Base-by-base conservation (phyloP, 805 yeast genomes). In the Kregervanrija delftensis region DNA sequence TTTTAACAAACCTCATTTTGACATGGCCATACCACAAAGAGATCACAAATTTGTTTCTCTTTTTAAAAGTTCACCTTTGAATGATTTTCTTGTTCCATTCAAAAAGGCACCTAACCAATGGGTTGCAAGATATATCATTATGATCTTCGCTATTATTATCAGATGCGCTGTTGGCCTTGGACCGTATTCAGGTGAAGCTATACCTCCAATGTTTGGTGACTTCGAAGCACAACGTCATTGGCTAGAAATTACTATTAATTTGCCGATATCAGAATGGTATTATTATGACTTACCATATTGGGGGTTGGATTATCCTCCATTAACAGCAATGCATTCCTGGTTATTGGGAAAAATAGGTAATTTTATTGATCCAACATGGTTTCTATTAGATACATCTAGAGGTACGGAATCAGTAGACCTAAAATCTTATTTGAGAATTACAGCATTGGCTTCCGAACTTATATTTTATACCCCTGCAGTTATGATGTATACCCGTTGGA, bases 151-250 rank as follows among this genome's bases (percentile, higher is more conserved):
- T 1, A 62, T 90, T 4, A 77, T 91, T 10, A 73, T 89, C 2
- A 72, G 96, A 50, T 74, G 86, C 43, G 96, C 95, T 1, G 82
- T 91, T 16, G 96, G 96, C 0, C 68, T 90, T 33, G 99, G 98
- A 1, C 74, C 88, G 4, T 90, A 79, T 58, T 87, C 96, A 16
- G 99, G 99, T 0, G 60, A 63, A 49, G 65, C 66, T 8, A 67
- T 71, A 1, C 79, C 85, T 8, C 98, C 98, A 4, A 77, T 87
- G 77, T 80, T 70, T 68, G 99, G 99, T 6, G 99, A 93, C 60
- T 91, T 93, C 58, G 99, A 93, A 63, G 98, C 98, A 0, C 99
- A 93, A 63, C 76, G 99, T 52, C 99, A 91, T 63, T 93, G 99
- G 99, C 74, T 93, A 77, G 99, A 93, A 61, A 70, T 91, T 43